These are phyloP conservation scores for Corymbia citriodora DNA, from an alignment of 441 rosid genomes.

Conservation along the genomic window DNA sequence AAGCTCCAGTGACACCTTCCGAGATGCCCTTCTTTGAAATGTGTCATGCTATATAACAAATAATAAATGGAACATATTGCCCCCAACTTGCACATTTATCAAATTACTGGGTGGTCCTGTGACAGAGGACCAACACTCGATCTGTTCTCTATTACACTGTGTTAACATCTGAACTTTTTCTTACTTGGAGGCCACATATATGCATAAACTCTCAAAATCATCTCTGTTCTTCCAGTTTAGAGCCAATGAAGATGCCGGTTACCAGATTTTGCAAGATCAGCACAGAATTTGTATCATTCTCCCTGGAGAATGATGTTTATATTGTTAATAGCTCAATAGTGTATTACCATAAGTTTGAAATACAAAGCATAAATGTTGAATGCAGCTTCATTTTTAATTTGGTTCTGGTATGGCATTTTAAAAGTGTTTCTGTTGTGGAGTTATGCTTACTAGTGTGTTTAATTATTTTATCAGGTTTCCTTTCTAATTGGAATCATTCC, in stretches of 20 bases:
- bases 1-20: not conserved
- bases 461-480: slow-evolving; percentile 36
- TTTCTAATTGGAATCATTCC: slow-evolving; percentile 50
- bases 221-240: not conserved
- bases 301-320: not conserved
- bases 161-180: not conserved
- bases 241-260: not conserved
- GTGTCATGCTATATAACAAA: not conserved
- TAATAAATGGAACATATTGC: not conserved
- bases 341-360: not conserved
- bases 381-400: not conserved
- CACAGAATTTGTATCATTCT: not conserved
- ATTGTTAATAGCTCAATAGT: not conserved
- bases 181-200: not conserved
- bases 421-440: not conserved
- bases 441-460: not conserved
- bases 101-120: not conserved
- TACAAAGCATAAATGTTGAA: not conserved
- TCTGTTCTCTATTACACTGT: not conserved
- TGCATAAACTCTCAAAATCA: not conserved
- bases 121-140: not conserved
- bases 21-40: not conserved
- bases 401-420: not conserved
- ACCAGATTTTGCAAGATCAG: not conserved
- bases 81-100: not conserved